Evolutionary conservation across 768 basidiomycete species (phyloP).

Genomic region (Phylloporus scabripes): DNA sequence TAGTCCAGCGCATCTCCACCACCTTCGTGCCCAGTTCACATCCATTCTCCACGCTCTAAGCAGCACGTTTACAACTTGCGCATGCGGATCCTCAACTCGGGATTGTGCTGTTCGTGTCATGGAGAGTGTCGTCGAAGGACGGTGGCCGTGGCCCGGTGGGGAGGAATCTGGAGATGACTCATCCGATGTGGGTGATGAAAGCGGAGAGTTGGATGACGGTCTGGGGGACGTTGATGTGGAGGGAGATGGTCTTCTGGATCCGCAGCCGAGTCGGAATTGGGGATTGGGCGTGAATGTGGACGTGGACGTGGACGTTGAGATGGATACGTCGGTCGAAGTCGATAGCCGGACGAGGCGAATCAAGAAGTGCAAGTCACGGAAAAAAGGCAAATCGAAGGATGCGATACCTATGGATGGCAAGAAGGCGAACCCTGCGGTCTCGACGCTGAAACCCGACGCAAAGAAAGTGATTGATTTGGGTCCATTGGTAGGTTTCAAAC

Average conservation of each 20-base stretch:
- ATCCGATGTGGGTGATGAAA: conserved; percentile 10
- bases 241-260: conserved; percentile 14
- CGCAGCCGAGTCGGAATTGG: conserved; percentile 5
- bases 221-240: conserved; percentile 21
- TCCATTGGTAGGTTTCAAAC: conserved; percentile 52
- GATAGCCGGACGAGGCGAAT: conserved; percentile 3
- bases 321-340: conserved; percentile 8
- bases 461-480: conserved; percentile 44
- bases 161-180: conserved; percentile 23
- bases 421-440: neutral
- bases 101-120: conserved; percentile 64
- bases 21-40: conserved; percentile 60
- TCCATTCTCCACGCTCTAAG: conserved; percentile 65
- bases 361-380: conserved; percentile 21
- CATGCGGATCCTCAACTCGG: conserved; percentile 56
- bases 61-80: conserved; percentile 70
- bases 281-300: conserved; percentile 24
- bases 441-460: neutral
- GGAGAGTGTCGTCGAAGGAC: conserved; percentile 53
- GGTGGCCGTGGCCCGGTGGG: conserved; percentile 28
- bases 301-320: conserved; percentile 23
- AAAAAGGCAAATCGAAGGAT: conserved; percentile 31
- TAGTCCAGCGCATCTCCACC: conserved; percentile 44
- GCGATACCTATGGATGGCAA: neutral
- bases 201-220: conserved; percentile 15